These are phyloP conservation scores for Rhynchospora breviuscula DNA, from an alignment of 176 grass and related monocot genomes.

Conservation along the genomic window DNA sequence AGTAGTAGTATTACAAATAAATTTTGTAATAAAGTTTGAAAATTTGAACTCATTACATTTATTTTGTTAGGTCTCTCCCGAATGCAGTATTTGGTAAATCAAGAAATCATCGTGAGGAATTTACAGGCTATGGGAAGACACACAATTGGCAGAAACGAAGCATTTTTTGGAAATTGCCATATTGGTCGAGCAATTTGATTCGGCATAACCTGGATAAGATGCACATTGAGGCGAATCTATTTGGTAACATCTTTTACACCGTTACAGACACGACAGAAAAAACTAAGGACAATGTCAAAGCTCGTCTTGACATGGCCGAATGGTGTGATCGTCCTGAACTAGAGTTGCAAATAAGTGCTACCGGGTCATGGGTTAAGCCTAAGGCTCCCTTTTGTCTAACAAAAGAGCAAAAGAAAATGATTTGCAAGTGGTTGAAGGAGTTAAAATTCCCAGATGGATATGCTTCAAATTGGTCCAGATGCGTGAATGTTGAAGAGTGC, in stretches of 20 bases:
- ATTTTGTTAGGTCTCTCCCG: neutral
- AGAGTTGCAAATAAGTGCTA: neutral
- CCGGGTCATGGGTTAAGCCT: too few species aligned
- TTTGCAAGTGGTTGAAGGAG: neutral
- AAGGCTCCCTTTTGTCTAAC: too few species aligned
- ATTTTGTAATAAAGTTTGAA: too few species aligned
- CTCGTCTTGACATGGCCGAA: neutral
- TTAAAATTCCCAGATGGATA: slow-evolving; percentile 17
- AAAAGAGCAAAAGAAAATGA: neutral
- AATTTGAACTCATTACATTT: too few species aligned
- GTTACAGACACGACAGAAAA: neutral
- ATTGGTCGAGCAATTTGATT: neutral
- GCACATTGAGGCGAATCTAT: slow-evolving; percentile 19
- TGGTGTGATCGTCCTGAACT: neutral
- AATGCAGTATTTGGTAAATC: neutral
- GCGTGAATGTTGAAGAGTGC: neutral
- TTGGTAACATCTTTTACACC: slow-evolving; percentile 14
- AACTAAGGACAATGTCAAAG: neutral
- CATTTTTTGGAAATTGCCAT: slow-evolving; percentile 3
- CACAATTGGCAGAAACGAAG: slow-evolving; percentile 5
- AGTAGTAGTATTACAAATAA: too few species aligned
- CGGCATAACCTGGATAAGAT: slow-evolving; percentile 19
- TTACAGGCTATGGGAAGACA: neutral
- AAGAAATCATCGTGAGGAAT: neutral
- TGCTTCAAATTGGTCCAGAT: neutral